Evolutionary conservation across 2,329 filamentous ascomycete species (phyloP).

Genomic region (Clonostachys rhizophaga): DNA sequence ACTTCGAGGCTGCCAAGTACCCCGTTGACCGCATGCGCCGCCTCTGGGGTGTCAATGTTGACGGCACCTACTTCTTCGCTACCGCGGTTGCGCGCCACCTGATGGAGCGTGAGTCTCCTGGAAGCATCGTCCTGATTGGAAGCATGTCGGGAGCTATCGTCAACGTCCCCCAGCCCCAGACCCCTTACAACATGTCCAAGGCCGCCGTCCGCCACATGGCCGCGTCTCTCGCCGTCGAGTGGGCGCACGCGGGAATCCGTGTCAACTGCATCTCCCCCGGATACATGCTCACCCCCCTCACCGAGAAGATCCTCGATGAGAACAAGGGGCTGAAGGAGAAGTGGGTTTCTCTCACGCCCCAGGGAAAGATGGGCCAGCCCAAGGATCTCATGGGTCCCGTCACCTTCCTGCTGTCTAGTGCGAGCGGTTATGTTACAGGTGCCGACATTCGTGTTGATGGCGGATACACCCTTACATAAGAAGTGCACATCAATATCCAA

Average conservation of each 20-base stretch:
- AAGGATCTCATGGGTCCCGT: slow-evolving; percentile 93
- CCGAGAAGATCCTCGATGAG: slow-evolving; percentile 89
- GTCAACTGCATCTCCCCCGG: slow-evolving; percentile 95
- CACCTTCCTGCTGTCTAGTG: slow-evolving; percentile 78
- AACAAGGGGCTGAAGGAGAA: slow-evolving; percentile 85
- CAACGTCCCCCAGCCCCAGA: slow-evolving; percentile 92
- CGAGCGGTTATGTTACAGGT: slow-evolving; percentile 66
- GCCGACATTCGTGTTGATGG: slow-evolving; percentile 81
- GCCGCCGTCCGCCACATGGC: slow-evolving; percentile 88
- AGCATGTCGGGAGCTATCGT: slow-evolving; percentile 94
- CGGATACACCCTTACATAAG: slow-evolving; percentile 77
- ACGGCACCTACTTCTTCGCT: slow-evolving; percentile 86
- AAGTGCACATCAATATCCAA: not conserved
- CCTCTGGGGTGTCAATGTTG: slow-evolving; percentile 91
- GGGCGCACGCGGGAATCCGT: slow-evolving; percentile 81
- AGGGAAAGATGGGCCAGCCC: slow-evolving; percentile 89
- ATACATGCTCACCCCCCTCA: slow-evolving; percentile 93
- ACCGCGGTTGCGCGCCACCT: slow-evolving; percentile 81
- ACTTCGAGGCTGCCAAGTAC: slow-evolving; percentile 88
- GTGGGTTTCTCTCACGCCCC: slow-evolving; percentile 89
- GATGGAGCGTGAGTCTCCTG: slow-evolving; percentile 72
- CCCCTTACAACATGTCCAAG: slow-evolving; percentile 90
- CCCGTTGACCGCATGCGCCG: slow-evolving; percentile 88
- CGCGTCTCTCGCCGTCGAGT: slow-evolving; percentile 85
- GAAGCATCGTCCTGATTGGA: slow-evolving; percentile 91